phyloP scores from a whole-genome alignment of 345 rosid genomes.

The Pseudoturritis turrita region DNA sequence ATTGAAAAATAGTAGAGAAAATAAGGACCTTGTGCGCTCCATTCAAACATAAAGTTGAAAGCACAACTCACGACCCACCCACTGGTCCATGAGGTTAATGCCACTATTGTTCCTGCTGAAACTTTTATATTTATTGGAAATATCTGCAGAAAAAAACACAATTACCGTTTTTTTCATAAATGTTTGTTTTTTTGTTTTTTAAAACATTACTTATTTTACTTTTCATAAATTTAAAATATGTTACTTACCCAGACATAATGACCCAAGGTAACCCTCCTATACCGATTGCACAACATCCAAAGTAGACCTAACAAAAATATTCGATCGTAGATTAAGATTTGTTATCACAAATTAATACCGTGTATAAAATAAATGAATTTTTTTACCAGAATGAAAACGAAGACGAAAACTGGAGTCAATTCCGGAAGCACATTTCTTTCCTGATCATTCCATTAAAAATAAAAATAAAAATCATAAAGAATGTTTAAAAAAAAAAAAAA shows the following conservation, averaged over 20 bases:
- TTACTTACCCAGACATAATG: constrained; percentile 41
- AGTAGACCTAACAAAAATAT: constrained; percentile 17
- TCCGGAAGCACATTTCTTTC: constrained; percentile 14
- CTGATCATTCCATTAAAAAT: not conserved
- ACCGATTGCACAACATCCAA: constrained; percentile 31
- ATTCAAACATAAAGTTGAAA: constrained; percentile 43
- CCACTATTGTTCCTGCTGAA: constrained; percentile 46
- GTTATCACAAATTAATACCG: not conserved
- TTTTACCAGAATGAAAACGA: constrained; percentile 16
- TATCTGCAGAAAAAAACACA: constrained; percentile 27
- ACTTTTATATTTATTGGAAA: constrained; percentile 49
- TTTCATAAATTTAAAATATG: not conserved
- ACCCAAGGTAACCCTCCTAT: constrained; percentile 43
- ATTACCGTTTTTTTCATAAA: not conserved
- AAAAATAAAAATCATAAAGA: not conserved
- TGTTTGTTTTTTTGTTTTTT: too few relatives aligned
- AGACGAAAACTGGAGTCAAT: constrained; percentile 11
- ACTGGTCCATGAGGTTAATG: constrained; percentile 39
- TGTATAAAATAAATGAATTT: not conserved
- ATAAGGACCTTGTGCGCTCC: constrained; percentile 41
- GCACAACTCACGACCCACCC: constrained; percentile 38
- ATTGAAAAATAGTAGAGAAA: not conserved
- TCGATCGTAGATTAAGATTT: not conserved
- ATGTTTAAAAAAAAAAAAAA: not conserved
- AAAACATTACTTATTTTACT: not conserved